phyloP scores from a whole-genome alignment of 1,284 basidiomycete genomes.

The Puccinia novopanici region DNA sequence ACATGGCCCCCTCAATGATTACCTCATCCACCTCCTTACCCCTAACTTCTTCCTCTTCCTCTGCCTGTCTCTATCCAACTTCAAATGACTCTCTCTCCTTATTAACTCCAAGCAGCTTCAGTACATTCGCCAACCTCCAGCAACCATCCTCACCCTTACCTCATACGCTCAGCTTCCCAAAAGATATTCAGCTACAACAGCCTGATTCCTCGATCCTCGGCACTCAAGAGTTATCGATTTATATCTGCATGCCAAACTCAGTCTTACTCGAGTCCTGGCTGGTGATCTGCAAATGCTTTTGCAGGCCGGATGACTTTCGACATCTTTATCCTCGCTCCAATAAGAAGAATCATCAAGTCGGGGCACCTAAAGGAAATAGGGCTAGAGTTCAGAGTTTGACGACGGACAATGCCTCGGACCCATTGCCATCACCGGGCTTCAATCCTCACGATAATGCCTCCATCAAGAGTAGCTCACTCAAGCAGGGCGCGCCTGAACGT shows the following conservation, averaged over 20 bases:
- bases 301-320: conserved; percentile 46
- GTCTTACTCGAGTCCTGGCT: conserved; percentile 46
- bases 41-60: background rate
- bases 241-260: conserved; percentile 46
- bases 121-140: background rate
- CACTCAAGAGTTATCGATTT: conserved; percentile 26
- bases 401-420: background rate
- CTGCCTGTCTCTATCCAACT: background rate
- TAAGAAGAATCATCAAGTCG: background rate
- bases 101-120: background rate
- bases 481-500: conserved; percentile 32
- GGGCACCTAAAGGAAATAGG: background rate
- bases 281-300: conserved; percentile 51
- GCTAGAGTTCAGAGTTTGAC: conserved; percentile 1
- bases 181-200: background rate
- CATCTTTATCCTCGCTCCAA: conserved; percentile 43
- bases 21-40: conserved; percentile 30
- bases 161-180: background rate
- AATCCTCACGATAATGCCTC: background rate
- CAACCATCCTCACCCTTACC: background rate
- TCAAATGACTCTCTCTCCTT: background rate
- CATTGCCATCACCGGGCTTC: background rate
- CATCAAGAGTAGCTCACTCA: conserved; percentile 1
- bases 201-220: background rate
- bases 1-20: conserved; percentile 14